Percentiles rank a stretch among this genome's conserved stretches.
These are phyloP conservation scores for Chrysopogon serrulatus DNA, from an alignment of 176 grass and related monocot species.

Conservation along the genomic window DNA sequence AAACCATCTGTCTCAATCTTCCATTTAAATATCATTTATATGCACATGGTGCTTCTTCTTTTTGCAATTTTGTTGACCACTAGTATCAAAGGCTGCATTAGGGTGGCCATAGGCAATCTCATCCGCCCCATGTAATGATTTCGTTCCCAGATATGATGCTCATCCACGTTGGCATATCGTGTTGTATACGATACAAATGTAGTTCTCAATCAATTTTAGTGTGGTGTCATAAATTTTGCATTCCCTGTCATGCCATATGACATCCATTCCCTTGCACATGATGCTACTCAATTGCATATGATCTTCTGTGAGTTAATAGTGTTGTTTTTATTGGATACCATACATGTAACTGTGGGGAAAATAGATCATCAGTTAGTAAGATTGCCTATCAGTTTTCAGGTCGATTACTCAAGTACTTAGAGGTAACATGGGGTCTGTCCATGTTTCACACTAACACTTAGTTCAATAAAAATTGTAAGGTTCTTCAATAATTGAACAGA, in stretches of 20 bases:
- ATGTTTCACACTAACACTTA: background rate
- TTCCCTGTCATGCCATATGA: conserved; percentile 33
- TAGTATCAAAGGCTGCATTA: conserved; percentile 38
- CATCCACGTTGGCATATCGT: conserved; percentile 9
- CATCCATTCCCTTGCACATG: conserved; percentile 25
- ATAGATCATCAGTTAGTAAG: background rate
- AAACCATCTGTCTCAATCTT: conserved; percentile 12
- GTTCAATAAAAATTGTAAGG: background rate
- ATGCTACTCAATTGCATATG: conserved; percentile 23
- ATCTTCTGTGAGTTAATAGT: background rate
- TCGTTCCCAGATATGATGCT: conserved; percentile 6
- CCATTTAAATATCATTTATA: conserved; percentile 22
- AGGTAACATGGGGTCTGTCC: background rate
- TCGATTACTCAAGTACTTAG: background rate
- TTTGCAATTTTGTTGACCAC: conserved; percentile 21
- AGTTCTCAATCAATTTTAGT: conserved; percentile 3
- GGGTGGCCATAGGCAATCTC: background rate
- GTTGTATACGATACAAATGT: background rate
- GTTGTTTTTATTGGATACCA: background rate
- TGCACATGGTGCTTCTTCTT: conserved; percentile 30
- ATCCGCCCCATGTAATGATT: conserved; percentile 36
- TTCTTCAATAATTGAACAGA: background rate
- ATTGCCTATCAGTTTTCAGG: conserved; percentile 3
- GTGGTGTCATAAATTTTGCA: background rate
- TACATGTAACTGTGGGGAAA: background rate